Conservation (phyloP, 768 basidiomycete genomes). For the Podaxis pistillaris region DNA sequence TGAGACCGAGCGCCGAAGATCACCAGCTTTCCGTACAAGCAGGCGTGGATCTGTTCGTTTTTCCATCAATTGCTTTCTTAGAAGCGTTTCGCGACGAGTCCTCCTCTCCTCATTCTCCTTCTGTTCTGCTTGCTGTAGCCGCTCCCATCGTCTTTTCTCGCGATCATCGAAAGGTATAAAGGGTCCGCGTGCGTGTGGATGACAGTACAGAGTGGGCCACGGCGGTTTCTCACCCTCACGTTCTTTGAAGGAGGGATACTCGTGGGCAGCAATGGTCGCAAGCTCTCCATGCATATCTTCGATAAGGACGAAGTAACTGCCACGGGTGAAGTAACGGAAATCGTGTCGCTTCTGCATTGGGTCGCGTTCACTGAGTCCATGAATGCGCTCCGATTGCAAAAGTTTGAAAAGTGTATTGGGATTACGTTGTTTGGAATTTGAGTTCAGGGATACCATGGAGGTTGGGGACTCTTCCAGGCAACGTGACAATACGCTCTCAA, state of each 20-base stretch:
- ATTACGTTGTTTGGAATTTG: constrained; percentile 30
- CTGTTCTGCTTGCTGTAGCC: constrained; percentile 44
- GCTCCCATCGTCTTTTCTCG: constrained; percentile 69
- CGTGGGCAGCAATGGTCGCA: constrained; percentile 80
- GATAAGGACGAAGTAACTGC: constrained; percentile 80
- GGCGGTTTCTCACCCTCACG: constrained; percentile 51
- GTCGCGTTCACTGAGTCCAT: constrained; percentile 92
- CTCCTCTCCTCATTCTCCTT: constrained; percentile 37
- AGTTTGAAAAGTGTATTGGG: constrained; percentile 51
- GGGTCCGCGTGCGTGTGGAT: constrained; percentile 70
- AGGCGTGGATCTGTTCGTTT: background rate
- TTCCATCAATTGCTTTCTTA: constrained; percentile 3
- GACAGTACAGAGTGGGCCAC: constrained; percentile 86
- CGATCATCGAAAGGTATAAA: constrained; percentile 75
- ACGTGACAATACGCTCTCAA: constrained; percentile 69
- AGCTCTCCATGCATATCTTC: constrained; percentile 86
- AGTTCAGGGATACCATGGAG: constrained; percentile 21
- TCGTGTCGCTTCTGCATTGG: constrained; percentile 85
- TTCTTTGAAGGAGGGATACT: constrained; percentile 63
- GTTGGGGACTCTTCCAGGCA: constrained; percentile 43
- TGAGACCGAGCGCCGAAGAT: constrained; percentile 72
- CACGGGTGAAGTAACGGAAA: constrained; percentile 80
- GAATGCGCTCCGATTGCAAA: constrained; percentile 77
- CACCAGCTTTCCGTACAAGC: constrained; percentile 31
- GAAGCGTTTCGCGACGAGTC: constrained; percentile 2